A percentile compares a stretch with the other conserved stretches of the same genome.
phyloP scores from a whole-genome alignment of 176 grass and related monocot genomes.

The Triticum monococcum region DNA sequence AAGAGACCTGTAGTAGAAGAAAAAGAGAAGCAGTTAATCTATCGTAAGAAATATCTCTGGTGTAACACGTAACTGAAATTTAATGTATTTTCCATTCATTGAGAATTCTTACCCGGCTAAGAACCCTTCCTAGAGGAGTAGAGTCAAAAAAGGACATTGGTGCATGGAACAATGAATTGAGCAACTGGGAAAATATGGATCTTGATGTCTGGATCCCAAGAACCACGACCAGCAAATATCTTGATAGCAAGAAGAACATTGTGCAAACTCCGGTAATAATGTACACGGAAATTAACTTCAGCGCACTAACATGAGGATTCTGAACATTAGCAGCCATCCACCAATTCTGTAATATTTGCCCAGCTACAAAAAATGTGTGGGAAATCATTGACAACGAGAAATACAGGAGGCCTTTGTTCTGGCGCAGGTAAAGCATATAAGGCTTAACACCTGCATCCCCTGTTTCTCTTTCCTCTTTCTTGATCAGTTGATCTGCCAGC shows the following conservation, averaged over 20 bases:
- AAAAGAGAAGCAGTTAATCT: no score
- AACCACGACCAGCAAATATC: constrained; percentile 48
- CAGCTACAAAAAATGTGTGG: constrained; percentile 56
- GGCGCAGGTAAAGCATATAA: constrained; percentile 69
- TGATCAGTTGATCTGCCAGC: constrained; percentile 72
- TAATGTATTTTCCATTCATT: not conserved
- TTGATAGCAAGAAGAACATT: constrained; percentile 57
- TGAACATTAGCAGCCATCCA: constrained; percentile 96
- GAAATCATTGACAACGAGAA: constrained; percentile 39
- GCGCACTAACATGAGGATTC: constrained; percentile 55
- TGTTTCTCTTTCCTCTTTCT: constrained; percentile 85
- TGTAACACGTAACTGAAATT: not conserved
- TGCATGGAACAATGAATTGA: constrained; percentile 72
- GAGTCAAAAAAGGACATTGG: constrained; percentile 94
- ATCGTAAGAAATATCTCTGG: not conserved
- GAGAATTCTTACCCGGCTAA: constrained; percentile 74
- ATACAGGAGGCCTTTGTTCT: constrained; percentile 80
- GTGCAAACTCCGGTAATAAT: constrained; percentile 57
- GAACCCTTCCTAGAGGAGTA: constrained; percentile 87
- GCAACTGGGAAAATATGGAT: constrained; percentile 80
- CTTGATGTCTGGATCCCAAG: constrained; percentile 79
- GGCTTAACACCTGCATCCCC: constrained; percentile 26
- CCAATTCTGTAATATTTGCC: constrained; percentile 85
- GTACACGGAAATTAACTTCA: constrained; percentile 77
- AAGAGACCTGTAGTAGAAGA: constrained; percentile 36